These are phyloP conservation scores for Piper longum DNA, from an alignment of 164 flowering plant genomes.

Conservation along the genomic window DNA sequence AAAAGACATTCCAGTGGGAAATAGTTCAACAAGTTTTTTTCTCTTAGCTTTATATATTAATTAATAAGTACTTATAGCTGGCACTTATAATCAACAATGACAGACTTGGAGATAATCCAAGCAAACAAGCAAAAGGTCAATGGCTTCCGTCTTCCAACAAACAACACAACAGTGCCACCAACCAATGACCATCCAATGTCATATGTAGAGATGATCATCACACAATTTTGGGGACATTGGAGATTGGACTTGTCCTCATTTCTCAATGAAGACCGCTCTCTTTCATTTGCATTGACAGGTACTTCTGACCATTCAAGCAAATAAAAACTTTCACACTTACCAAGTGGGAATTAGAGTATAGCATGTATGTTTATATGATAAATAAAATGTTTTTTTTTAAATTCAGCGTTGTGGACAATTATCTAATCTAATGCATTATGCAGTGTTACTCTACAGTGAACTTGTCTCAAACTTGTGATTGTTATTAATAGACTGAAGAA, in stretches of 20 bases:
- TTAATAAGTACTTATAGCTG: slow-evolving; percentile 1
- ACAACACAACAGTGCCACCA: slow-evolving; percentile 1
- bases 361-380: not conserved
- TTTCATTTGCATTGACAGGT: slow-evolving; percentile 2
- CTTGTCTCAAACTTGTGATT: not conserved
- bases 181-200: slow-evolving; percentile 6
- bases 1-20: slow-evolving; percentile 7
- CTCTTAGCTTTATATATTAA: not conserved
- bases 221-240: slow-evolving; percentile 14
- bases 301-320: slow-evolving; percentile 1
- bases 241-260: slow-evolving; percentile 5
- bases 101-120: not conserved
- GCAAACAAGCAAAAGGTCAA: slow-evolving; percentile 6
- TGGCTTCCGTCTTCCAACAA: slow-evolving; percentile 4
- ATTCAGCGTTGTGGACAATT: slow-evolving; percentile 9
- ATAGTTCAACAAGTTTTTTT: not conserved
- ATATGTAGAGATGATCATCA: slow-evolving; percentile 11
- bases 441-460: not conserved
- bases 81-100: not conserved
- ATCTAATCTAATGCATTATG: not conserved
- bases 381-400: no score
- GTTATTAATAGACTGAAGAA: not conserved
- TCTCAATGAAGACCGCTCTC: slow-evolving; percentile 23
- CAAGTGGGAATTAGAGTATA: slow-evolving; percentile 13
- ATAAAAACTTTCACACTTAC: slow-evolving; percentile 4